phyloP scores from a whole-genome alignment of 225 moss, liverwort and hornwort species.

The Marchantia polymorpha region DNA sequence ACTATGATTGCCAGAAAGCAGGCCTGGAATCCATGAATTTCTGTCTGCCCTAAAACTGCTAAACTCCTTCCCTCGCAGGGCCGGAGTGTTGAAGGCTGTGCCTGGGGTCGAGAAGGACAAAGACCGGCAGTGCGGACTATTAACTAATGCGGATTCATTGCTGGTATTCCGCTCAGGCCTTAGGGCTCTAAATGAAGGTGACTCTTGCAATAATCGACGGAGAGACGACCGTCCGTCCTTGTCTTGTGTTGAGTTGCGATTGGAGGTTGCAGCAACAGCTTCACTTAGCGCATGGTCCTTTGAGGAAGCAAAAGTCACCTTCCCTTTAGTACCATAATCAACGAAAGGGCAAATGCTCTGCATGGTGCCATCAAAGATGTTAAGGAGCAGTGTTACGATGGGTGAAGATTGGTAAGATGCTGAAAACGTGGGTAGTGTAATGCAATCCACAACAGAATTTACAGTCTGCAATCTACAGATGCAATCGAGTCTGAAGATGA shows the following conservation, averaged over 20 bases:
- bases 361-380: slow-evolving; percentile 5
- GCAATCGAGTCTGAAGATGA: no score
- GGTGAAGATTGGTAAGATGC: no score
- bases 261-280: background rate
- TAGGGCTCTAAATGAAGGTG: slow-evolving; percentile 13
- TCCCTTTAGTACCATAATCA: slow-evolving; percentile 71
- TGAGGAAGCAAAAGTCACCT: slow-evolving; percentile 72
- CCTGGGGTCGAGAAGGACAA: slow-evolving; percentile 70
- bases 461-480: no score
- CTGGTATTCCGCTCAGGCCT: slow-evolving; percentile 16
- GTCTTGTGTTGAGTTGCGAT: slow-evolving; percentile 1
- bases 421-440: no score
- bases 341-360: slow-evolving; percentile 89
- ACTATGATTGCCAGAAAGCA: slow-evolving; percentile 35
- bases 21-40: slow-evolving; percentile 36
- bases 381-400: background rate
- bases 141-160: slow-evolving; percentile 60
- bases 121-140: slow-evolving; percentile 59
- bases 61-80: slow-evolving; percentile 50
- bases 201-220: slow-evolving; percentile 35
- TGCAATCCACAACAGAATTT: no score
- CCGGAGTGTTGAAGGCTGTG: slow-evolving; percentile 51
- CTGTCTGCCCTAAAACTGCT: slow-evolving; percentile 74
- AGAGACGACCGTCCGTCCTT: slow-evolving; percentile 30
- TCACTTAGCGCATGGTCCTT: slow-evolving; percentile 52